Conservation (phyloP, 805 yeast genomes). For the Suhomyces sp. region DNA sequence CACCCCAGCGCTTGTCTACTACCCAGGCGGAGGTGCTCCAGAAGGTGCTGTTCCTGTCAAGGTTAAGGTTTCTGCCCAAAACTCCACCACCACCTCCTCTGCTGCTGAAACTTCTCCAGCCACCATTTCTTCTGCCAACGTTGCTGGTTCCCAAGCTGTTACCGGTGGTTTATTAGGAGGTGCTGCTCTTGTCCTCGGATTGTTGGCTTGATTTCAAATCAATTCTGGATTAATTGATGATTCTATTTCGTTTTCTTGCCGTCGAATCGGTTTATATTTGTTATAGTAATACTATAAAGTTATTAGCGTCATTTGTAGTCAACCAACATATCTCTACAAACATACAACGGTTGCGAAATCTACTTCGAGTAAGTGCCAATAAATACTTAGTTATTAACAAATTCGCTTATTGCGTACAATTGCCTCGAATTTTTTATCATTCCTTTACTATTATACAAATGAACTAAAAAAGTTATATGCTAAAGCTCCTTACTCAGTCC, state of each 20-base stretch:
- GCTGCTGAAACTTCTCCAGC: constrained; percentile 6
- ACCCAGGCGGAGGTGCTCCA: constrained; percentile 29
- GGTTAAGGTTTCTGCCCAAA: too few relatives aligned
- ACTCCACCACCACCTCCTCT: neutral
- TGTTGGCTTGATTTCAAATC: too few relatives aligned
- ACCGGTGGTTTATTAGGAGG: constrained; percentile 4
- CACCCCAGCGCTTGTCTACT: constrained; percentile 16
- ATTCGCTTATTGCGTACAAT: too few relatives aligned
- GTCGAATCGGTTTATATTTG: too few relatives aligned
- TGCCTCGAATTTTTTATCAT: neutral
- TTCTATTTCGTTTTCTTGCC: too few relatives aligned
- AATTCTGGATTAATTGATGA: too few relatives aligned
- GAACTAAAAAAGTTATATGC: constrained; percentile 1
- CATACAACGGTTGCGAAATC: too few relatives aligned
- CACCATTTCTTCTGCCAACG: constrained; percentile 8
- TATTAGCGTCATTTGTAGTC: too few relatives aligned
- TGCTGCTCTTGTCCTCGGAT: constrained; percentile 1
- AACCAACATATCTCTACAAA: too few relatives aligned
- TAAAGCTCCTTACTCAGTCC: constrained; percentile 23
- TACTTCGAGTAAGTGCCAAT: too few relatives aligned
- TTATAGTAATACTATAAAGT: too few relatives aligned
- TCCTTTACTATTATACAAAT: neutral
- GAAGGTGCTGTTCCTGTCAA: constrained; percentile 16
- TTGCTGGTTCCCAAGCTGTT: constrained; percentile 8
- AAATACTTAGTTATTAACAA: too few relatives aligned